Conservation (phyloP, 2,329 filamentous ascomycete genomes). For the Knoxdaviesia proteae region DNA sequence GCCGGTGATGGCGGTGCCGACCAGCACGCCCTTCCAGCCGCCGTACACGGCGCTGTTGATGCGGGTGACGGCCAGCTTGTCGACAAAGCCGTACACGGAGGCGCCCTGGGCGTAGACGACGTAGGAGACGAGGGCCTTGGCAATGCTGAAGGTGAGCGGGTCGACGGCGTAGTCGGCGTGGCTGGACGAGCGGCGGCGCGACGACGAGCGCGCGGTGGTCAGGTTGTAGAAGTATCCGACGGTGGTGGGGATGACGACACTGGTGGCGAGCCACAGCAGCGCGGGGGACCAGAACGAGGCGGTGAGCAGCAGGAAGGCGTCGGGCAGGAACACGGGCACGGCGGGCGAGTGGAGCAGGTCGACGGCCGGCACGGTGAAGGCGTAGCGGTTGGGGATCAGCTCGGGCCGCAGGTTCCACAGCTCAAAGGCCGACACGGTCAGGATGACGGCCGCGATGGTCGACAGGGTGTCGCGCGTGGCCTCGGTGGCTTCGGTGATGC, state of each 20-base stretch:
- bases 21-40: conserved; percentile 48
- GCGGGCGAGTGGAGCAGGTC: conserved; percentile 31
- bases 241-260: conserved; percentile 45
- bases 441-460: conserved; percentile 51
- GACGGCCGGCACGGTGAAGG: conserved; percentile 50
- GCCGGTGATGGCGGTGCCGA: conserved; percentile 46
- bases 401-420: conserved; percentile 46
- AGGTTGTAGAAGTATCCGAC: conserved; percentile 85
- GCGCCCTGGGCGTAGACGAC: conserved; percentile 55
- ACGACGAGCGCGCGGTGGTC: conserved; percentile 22
- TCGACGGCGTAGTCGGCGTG: conserved; percentile 45
- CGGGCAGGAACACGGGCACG: conserved; percentile 48
- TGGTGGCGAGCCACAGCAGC: conserved; percentile 56
- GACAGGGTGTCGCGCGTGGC: conserved; percentile 49
- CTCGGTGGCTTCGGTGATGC: conserved; percentile 44
- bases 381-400: conserved; percentile 50
- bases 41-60: conserved; percentile 50
- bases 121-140: conserved; percentile 65
- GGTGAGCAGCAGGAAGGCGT: conserved; percentile 61
- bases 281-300: conserved; percentile 68
- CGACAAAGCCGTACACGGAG: conserved; percentile 40
- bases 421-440: conserved; percentile 48
- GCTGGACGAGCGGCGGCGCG: conserved; percentile 21
- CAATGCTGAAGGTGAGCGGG: conserved; percentile 75
- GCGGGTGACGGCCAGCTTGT: conserved; percentile 34